Percentiles rank a stretch among this genome's conserved stretches.
Evolutionary conservation across 192 early-diverging fungal genomes (phyloP).

Genomic region (Podila clonocystis): DNA sequence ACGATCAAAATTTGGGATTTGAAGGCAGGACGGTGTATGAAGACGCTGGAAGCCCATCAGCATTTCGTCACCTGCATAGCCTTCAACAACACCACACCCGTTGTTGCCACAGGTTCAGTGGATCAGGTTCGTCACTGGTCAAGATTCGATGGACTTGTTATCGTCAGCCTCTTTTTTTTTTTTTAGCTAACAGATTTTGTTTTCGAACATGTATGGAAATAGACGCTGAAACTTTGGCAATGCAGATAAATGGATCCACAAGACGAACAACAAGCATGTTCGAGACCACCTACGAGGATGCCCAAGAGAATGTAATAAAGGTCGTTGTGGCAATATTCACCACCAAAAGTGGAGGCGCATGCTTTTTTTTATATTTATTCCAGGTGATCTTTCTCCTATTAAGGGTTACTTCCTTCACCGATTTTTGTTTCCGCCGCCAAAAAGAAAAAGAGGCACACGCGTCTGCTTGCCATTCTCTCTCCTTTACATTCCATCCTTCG

Average conservation of each 20-base stretch:
- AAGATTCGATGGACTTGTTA: neutral
- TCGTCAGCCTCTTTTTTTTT: no score
- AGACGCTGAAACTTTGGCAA: constrained; percentile 48
- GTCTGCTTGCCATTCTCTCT: neutral
- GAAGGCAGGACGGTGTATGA: constrained; percentile 80
- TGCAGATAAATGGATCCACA: constrained; percentile 25
- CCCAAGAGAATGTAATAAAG: no score
- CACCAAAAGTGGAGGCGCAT: no score
- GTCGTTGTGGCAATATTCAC: no score
- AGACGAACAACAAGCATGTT: neutral
- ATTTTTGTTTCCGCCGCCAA: no score
- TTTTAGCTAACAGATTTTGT: neutral
- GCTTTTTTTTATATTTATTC: no score
- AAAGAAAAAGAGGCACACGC: neutral
- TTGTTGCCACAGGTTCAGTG: constrained; percentile 89
- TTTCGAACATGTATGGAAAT: neutral
- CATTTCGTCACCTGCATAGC: constrained; percentile 93
- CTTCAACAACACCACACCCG: constrained; percentile 68
- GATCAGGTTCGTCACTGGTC: constrained; percentile 58
- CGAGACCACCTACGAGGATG: no score
- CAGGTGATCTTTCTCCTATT: no score
- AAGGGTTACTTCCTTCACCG: no score
- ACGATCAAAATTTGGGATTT: constrained; percentile 92
- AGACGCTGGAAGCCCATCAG: constrained; percentile 83
- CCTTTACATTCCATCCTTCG: neutral